phyloP scores from a whole-genome alignment of 345 rosid species.

The Litchi chinensis region DNA sequence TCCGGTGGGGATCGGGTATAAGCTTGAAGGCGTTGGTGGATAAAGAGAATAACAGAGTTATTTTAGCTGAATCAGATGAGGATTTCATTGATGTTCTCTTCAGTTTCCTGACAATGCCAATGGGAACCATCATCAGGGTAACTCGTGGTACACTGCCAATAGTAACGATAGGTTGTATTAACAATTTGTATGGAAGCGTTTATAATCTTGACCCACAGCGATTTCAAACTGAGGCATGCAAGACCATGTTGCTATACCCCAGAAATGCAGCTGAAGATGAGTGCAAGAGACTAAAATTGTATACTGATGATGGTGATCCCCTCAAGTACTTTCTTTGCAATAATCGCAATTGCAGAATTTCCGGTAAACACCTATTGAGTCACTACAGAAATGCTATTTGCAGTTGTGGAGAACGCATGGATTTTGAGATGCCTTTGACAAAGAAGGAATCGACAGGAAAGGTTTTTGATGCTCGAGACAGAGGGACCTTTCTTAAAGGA shows the following conservation, averaged over 20 bases:
- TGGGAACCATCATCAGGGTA: conserved; percentile 22
- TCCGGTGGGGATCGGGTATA: neutral
- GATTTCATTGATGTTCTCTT: conserved; percentile 31
- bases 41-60: conserved; percentile 21
- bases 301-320: neutral
- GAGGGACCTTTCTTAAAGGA: conserved; percentile 28
- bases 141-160: neutral
- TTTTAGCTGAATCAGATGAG: conserved; percentile 22
- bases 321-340: neutral
- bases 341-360: neutral
- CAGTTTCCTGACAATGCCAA: conserved; percentile 32
- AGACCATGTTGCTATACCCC: conserved; percentile 25
- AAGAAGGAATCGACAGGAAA: neutral
- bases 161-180: conserved; percentile 15
- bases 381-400: neutral
- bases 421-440: neutral
- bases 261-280: conserved; percentile 12
- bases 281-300: conserved; percentile 22
- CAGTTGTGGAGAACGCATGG: neutral
- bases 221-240: conserved; percentile 18
- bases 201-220: conserved; percentile 13
- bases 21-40: conserved; percentile 29
- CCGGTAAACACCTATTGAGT: neutral
- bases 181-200: conserved; percentile 29
- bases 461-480: neutral